Conservation (phyloP, 768 basidiomycete species). For the Mycena rosella region DNA sequence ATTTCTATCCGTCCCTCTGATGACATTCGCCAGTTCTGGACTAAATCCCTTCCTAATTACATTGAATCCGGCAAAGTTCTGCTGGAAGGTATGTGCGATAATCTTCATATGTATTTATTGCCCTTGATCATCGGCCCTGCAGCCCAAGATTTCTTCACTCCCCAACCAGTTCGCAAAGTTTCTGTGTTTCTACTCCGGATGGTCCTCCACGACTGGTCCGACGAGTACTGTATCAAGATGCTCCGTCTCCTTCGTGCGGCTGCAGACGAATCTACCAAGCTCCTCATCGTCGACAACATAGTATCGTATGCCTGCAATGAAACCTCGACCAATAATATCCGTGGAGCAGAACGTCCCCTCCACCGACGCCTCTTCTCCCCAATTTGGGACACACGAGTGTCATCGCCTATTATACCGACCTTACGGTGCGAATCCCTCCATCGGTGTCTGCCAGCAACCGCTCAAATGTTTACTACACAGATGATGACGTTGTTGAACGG, state of each 20-base stretch:
- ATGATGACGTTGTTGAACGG: conserved; percentile 17
- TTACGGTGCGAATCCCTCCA: neutral
- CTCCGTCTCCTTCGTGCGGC: neutral
- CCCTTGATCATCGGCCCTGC: neutral
- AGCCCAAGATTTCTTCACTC: conserved; percentile 13
- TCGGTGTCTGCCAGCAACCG: too few species aligned
- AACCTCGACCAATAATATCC: conserved; percentile 4
- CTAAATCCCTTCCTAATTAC: neutral
- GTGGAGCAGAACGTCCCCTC: neutral
- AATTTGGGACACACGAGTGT: neutral
- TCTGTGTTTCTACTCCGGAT: conserved; percentile 13
- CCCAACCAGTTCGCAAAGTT: conserved; percentile 1
- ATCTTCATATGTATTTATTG: neutral
- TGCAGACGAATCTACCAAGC: neutral
- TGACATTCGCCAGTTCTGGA: neutral
- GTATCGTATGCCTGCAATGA: conserved; percentile 6
- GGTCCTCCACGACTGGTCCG: conserved; percentile 19
- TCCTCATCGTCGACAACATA: conserved; percentile 13
- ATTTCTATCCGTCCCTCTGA: neutral
- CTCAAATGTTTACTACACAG: too few species aligned
- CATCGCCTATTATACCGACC: conserved; percentile 5
- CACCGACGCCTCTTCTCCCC: conserved; percentile 3
- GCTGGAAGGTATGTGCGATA: neutral
- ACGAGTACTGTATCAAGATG: conserved; percentile 9
- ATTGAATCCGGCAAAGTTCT: conserved; percentile 12